A percentile compares a stretch with the other conserved stretches of the same genome.
Conservation (phyloP, 129 eudicot genomes). For the Centaurea solstitialis region DNA sequence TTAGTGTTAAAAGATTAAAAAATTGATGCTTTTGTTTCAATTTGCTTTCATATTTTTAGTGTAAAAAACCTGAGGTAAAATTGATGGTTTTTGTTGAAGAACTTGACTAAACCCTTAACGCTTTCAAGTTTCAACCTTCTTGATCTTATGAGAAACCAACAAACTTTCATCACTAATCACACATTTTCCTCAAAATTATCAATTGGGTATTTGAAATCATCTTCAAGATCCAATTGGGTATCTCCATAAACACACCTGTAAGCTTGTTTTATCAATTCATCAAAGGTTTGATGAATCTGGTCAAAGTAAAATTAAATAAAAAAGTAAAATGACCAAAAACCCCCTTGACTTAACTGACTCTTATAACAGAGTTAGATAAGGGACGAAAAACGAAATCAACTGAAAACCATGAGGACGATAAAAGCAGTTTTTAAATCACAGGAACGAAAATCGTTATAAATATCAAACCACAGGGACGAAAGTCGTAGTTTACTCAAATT, state of each 20-base stretch:
- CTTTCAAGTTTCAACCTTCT: slow-evolving; percentile 31
- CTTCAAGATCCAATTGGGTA: slow-evolving; percentile 30
- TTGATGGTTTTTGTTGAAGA: slow-evolving; percentile 28
- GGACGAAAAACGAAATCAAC: too few species aligned
- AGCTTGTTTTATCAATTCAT: slow-evolving; percentile 62
- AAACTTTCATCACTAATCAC: slow-evolving; percentile 38
- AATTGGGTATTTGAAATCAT: slow-evolving; percentile 33
- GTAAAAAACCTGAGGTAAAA: slow-evolving; percentile 48
- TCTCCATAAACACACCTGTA: slow-evolving; percentile 63
- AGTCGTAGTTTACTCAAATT: too few species aligned
- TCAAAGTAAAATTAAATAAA: slow-evolving; percentile 34
- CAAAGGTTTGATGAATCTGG: slow-evolving; percentile 51
- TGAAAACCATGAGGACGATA: too few species aligned
- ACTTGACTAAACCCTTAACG: slow-evolving; percentile 37
- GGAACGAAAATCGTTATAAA: too few species aligned
- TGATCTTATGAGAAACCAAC: slow-evolving; percentile 26
- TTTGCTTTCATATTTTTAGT: too few species aligned
- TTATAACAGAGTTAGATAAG: too few species aligned
- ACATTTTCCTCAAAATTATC: slow-evolving; percentile 26
- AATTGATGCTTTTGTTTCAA: too few species aligned
- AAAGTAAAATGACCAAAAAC: too few species aligned
- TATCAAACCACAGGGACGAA: too few species aligned
- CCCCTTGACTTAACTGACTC: too few species aligned
- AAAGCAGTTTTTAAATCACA: too few species aligned
- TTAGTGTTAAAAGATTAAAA: not conserved